Base-by-base conservation (phyloP, 257 asterid genomes). In the Galeopsis tetrahit region DNA sequence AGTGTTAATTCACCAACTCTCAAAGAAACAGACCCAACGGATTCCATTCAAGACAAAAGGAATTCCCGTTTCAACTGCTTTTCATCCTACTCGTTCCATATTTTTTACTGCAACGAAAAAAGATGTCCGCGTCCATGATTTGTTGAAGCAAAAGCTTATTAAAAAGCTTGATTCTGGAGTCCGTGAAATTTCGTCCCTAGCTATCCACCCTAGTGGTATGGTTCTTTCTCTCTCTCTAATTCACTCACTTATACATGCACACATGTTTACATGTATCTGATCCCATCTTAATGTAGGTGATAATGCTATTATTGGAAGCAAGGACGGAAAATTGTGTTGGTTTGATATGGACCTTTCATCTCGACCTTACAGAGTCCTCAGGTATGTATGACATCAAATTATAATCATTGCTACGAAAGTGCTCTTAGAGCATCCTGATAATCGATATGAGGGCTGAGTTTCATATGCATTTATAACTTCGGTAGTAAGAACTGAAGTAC, bases 271-370 rank as follows among this genome's bases (percentile, higher is more conserved):
- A 4, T 52, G 35, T 73, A 56, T 74, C 64, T 56, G 39, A 46
- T 61, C 68, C 69, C 70, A 52, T 62, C 46, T 59, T 42, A 49
- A 49, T 82, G 82, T 88, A 95, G 99, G 99, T 82, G 99, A 95
- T 77, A 87, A 95, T 80, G 88, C 75, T 74, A 88, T 95, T 66
- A 92, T 86, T 74, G 99, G 99, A 69, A 95, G 98, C 85, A 92
- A 66, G 81, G 99, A 95, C 28, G 99, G 99, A 78, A 95, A 95
- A 80, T 67, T 95, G 77, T 88, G 96, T 79, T 95, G 99, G 99
- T 95, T 95, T 82, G 99, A 95, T 83, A 92, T 95, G 99, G 98
- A 95, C 75, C 98, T 95, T 52, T 88, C 99, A 7, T 88, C 99
- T 80, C 85, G 81, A 70, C 99, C 99, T 69, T 95, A 95, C 60